These are phyloP conservation scores for Pseudopithomyces chartarum DNA, from an alignment of 2,329 filamentous ascomycete genomes.

Conservation along the genomic window DNA sequence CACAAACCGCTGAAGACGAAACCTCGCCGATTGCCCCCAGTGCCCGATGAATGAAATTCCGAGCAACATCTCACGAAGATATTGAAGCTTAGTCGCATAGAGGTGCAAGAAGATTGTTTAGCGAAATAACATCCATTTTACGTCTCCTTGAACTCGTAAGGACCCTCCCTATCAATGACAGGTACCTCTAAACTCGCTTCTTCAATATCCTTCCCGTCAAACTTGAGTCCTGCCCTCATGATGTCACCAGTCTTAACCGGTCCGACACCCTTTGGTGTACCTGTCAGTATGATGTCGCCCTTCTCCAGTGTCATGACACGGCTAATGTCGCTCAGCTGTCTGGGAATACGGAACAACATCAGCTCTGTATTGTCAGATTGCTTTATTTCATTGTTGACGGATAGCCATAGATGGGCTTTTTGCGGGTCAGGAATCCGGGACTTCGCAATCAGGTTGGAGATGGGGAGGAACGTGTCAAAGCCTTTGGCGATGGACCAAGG, in stretches of 20 bases:
- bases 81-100: not conserved
- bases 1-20: not conserved
- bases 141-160: conserved; percentile 71
- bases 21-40: conserved; percentile 6
- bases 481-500: conserved; percentile 97
- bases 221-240: conserved; percentile 80
- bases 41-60: not conserved
- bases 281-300: conserved; percentile 94
- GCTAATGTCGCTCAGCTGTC: conserved; percentile 87
- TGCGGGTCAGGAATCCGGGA: conserved; percentile 83
- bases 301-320: conserved; percentile 92
- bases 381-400: conserved; percentile 76
- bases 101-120: not conserved
- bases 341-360: conserved; percentile 91
- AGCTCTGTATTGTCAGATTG: conserved; percentile 90
- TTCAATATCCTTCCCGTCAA: conserved; percentile 80
- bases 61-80: not conserved
- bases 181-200: conserved; percentile 83
- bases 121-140: conserved; percentile 27
- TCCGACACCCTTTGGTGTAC: conserved; percentile 95
- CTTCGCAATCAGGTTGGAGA: conserved; percentile 82
- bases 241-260: conserved; percentile 83
- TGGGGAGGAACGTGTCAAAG: conserved; percentile 94
- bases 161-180: conserved; percentile 77
- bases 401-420: conserved; percentile 82